Evolutionary conservation across 768 basidiomycete species (phyloP).

Genomic region (Hortiboletus campestris): DNA sequence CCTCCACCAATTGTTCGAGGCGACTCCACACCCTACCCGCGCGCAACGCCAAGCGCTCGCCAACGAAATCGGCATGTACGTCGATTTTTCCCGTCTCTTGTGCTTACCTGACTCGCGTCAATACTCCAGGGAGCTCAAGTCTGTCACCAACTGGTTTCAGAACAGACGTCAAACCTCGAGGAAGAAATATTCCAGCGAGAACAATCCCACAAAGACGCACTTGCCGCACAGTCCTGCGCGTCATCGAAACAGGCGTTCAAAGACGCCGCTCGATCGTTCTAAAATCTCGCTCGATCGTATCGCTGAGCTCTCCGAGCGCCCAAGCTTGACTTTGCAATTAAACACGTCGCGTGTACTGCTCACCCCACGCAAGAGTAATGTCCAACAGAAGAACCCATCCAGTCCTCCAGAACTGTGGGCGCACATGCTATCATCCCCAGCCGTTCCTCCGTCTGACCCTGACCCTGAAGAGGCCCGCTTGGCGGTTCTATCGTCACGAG

Average conservation of each 20-base stretch:
- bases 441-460: conserved; percentile 16
- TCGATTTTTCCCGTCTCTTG: neutral
- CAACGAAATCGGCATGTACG: conserved; percentile 38
- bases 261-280: conserved; percentile 22
- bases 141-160: conserved; percentile 80
- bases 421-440: conserved; percentile 31
- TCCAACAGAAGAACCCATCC: neutral
- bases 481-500: conserved; percentile 27
- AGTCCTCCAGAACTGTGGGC: conserved; percentile 29
- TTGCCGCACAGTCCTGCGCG: conserved; percentile 3
- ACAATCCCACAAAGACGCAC: conserved; percentile 11
- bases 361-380: conserved; percentile 28
- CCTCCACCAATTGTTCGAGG: conserved; percentile 36
- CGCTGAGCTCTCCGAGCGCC: conserved; percentile 31
- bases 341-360: conserved; percentile 16
- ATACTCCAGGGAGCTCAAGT: conserved; percentile 55
- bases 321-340: conserved; percentile 12
- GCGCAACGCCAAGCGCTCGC: conserved; percentile 42
- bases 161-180: conserved; percentile 63
- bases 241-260: conserved; percentile 6
- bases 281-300: conserved; percentile 32
- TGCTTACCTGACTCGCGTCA: conserved; percentile 5
- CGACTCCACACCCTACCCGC: conserved; percentile 40
- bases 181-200: conserved; percentile 27
- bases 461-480: conserved; percentile 26